phyloP scores from a whole-genome alignment of 305 asterid genomes.

The Solanum hybrid region DNA sequence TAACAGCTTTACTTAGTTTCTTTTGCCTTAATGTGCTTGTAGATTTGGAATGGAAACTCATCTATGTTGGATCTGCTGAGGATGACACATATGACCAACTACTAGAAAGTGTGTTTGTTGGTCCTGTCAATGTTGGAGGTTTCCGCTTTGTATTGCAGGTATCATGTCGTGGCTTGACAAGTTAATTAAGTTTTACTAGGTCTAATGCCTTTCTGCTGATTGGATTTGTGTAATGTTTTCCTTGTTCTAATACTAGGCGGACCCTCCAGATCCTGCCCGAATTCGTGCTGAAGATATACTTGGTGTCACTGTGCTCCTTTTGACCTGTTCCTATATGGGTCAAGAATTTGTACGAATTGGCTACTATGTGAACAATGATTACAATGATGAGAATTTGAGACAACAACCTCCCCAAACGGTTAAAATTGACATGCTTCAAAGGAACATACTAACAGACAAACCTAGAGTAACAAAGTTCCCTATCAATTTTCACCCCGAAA shows the following conservation, averaged over 20 bases:
- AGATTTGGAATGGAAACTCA: conserved; percentile 98
- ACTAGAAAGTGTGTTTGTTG: conserved; percentile 91
- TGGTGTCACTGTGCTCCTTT: conserved; percentile 81
- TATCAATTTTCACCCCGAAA: conserved; percentile 62
- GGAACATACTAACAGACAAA: conserved; percentile 69
- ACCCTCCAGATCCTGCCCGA: conserved; percentile 84
- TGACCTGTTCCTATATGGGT: conserved; percentile 80
- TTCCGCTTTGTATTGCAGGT: conserved; percentile 87
- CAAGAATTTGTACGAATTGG: conserved; percentile 92
- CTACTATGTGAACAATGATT: conserved; percentile 81
- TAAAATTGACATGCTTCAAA: conserved; percentile 57
- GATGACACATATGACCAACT: conserved; percentile 95
- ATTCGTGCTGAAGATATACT: conserved; percentile 81
- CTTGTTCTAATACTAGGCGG: conserved; percentile 39
- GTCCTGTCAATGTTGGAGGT: conserved; percentile 89
- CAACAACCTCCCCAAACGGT: conserved; percentile 79
- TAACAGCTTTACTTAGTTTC: background rate
- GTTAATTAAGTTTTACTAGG: background rate
- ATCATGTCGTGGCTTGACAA: background rate
- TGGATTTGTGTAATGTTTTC: background rate
- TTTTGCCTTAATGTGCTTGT: conserved; percentile 12
- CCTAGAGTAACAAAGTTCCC: conserved; percentile 88
- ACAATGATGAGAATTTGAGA: conserved; percentile 62
- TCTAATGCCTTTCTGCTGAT: background rate
- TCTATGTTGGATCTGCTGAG: conserved; percentile 97